A percentile compares a stretch with the other conserved stretches of the same genome.
phyloP scores from a whole-genome alignment of 768 basidiomycete genomes.

The Tylopilus sp. region DNA sequence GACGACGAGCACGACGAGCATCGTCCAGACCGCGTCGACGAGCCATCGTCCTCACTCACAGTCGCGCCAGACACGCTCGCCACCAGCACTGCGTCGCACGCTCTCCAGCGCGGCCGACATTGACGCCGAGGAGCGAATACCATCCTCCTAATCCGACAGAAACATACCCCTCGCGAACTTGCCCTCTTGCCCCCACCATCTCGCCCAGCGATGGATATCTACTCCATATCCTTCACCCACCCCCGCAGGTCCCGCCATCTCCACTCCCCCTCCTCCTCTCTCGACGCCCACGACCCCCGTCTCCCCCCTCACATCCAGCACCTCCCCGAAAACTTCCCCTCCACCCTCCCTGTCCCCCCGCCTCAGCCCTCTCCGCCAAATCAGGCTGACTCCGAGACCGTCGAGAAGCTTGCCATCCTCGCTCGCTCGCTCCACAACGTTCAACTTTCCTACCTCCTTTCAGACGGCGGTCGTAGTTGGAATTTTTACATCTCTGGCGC shows the following conservation, averaged over 20 bases:
- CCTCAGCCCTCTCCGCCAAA: slow-evolving; percentile 29
- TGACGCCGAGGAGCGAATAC: slow-evolving; percentile 24
- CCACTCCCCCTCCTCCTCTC: slow-evolving; percentile 53
- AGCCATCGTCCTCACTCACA: slow-evolving; percentile 6
- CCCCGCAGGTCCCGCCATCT: slow-evolving; percentile 76
- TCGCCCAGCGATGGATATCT: slow-evolving; percentile 71
- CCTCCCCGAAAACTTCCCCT: slow-evolving; percentile 30
- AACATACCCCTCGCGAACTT: slow-evolving; percentile 18
- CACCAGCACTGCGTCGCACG: not conserved
- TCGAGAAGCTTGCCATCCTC: slow-evolving; percentile 75
- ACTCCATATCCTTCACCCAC: slow-evolving; percentile 91
- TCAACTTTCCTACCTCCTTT: slow-evolving; percentile 74
- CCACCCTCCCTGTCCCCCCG: slow-evolving; percentile 39
- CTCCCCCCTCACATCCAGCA: slow-evolving; percentile 38
- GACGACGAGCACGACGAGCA: slow-evolving; percentile 19
- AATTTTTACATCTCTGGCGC: slow-evolving; percentile 89
- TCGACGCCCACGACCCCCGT: slow-evolving; percentile 59
- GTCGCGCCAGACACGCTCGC: not conserved
- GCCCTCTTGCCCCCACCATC: not conserved
- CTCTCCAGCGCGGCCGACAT: slow-evolving; percentile 5
- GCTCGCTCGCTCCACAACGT: slow-evolving; percentile 81
- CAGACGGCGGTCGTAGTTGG: slow-evolving; percentile 68
- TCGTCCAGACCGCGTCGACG: slow-evolving; percentile 17
- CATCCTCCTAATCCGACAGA: slow-evolving; percentile 25
- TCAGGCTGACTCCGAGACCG: slow-evolving; percentile 63